A percentile compares a stretch with the other conserved stretches of the same genome.
These are phyloP conservation scores for Penstemon eatonii DNA, from an alignment of 257 asterid species.

Conservation along the genomic window DNA sequence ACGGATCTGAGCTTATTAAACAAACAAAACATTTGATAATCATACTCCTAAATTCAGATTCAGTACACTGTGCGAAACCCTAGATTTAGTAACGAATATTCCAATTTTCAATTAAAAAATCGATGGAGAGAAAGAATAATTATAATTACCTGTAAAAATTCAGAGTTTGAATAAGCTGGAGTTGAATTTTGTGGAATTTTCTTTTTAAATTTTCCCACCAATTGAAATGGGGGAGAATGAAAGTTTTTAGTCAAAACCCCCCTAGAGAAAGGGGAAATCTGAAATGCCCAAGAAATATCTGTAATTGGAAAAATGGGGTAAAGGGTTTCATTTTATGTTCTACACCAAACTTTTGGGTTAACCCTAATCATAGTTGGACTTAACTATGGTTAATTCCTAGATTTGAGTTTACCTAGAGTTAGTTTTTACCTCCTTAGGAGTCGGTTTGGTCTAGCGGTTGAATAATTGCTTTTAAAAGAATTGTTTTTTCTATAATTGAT, in stretches of 20 bases:
- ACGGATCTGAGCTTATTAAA: constrained; percentile 37
- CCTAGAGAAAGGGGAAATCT: constrained; percentile 34
- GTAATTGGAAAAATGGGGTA: constrained; percentile 26
- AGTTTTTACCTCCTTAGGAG: constrained; percentile 7
- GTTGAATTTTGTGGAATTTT: constrained; percentile 29
- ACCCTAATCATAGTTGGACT: constrained; percentile 40
- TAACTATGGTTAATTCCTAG: constrained; percentile 34
- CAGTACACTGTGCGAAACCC: constrained; percentile 23
- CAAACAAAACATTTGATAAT: constrained; percentile 18
- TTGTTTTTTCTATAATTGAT: too few species aligned
- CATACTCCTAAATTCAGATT: constrained; percentile 20
- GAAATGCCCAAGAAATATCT: constrained; percentile 32
- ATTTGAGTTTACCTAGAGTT: constrained; percentile 29
- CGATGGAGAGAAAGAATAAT: constrained; percentile 1
- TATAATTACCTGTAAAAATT: constrained; percentile 31
- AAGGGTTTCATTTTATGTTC: constrained; percentile 29
- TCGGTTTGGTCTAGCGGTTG: too few species aligned
- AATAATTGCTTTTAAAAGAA: too few species aligned
- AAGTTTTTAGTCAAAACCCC: constrained; percentile 41
- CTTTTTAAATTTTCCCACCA: constrained; percentile 41
- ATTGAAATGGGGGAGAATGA: constrained; percentile 37
- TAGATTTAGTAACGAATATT: constrained; percentile 13
- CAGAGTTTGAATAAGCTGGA: constrained; percentile 34
- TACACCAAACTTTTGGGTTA: constrained; percentile 17
- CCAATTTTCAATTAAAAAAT: constrained; percentile 9